Evolutionary conservation across 169 alveolate species (phyloP).

Genomic region (Cryptosporidium viatorum): DNA sequence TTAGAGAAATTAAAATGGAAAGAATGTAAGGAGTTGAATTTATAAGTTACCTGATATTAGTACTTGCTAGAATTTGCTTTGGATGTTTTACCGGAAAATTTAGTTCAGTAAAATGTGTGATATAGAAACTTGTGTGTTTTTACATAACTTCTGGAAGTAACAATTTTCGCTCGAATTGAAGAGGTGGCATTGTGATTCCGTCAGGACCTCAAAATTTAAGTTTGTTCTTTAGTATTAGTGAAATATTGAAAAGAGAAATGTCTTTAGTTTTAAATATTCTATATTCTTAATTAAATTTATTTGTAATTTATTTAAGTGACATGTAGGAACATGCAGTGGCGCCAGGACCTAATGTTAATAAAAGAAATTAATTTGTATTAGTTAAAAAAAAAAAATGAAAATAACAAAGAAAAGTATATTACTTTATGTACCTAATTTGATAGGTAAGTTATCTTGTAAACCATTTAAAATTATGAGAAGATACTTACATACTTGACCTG

Average conservation of each 20-base stretch:
- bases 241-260: no score
- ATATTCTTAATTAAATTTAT: no score
- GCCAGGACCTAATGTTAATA: not conserved
- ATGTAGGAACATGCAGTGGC: not conserved
- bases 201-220: no score
- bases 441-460: slow-evolving; percentile 29
- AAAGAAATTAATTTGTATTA: not conserved
- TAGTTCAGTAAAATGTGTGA: no score
- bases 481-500: not conserved
- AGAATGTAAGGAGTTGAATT: no score
- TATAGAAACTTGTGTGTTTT: no score
- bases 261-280: no score
- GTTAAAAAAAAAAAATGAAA: not conserved
- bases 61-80: no score
- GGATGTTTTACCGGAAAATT: no score
- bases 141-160: no score
- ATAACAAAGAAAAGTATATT: slow-evolving; percentile 4
- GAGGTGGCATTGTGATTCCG: not conserved
- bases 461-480: not conserved
- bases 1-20: no score
- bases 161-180: not conserved
- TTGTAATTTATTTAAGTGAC: not conserved
- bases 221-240: not conserved
- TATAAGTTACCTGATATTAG: no score
- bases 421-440: slow-evolving; percentile 26